Conservation (phyloP, 495 filamentous ascomycete species). For the Penicillium ucsense region DNA sequence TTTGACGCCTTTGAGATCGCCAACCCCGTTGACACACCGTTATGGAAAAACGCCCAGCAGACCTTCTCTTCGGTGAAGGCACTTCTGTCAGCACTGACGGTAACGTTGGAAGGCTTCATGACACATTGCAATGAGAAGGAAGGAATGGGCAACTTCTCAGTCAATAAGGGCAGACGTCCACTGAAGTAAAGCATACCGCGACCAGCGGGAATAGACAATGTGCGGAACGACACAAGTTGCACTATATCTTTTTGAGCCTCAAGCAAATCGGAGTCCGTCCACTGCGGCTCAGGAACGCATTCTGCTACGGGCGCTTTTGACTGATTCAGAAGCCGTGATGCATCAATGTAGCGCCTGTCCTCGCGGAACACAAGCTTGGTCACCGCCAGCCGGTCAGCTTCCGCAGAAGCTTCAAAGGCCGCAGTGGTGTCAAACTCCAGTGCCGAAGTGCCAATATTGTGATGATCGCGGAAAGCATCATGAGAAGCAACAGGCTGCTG, state of each 20-base stretch:
- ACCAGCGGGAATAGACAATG: constrained; percentile 76
- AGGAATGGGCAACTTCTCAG: constrained; percentile 76
- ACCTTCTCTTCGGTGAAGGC: constrained; percentile 89
- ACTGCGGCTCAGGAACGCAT: constrained; percentile 63
- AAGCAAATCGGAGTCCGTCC: constrained; percentile 77
- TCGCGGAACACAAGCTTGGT: constrained; percentile 82
- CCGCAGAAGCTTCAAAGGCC: constrained; percentile 56
- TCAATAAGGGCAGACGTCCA: constrained; percentile 72
- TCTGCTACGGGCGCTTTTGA: constrained; percentile 65
- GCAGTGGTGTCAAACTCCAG: constrained; percentile 49
- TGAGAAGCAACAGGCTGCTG: constrained; percentile 45
- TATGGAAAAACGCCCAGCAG: constrained; percentile 97
- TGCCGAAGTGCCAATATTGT: constrained; percentile 53
- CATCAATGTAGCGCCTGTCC: constrained; percentile 79
- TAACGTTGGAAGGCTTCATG: constrained; percentile 84
- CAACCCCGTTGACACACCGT: constrained; percentile 81
- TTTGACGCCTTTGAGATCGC: constrained; percentile 83
- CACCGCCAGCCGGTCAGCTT: constrained; percentile 70
- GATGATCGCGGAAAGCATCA: constrained; percentile 62
- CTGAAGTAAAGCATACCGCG: constrained; percentile 77
- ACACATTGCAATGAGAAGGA: constrained; percentile 83
- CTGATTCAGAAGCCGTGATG: constrained; percentile 66
- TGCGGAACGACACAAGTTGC: constrained; percentile 73
- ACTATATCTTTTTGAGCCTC: constrained; percentile 89
- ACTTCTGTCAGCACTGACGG: constrained; percentile 73